Evolutionary conservation across 1,284 basidiomycete genomes (phyloP), one percentile per base, ranked within the genome.

Genomic region (Puccinia coronata): DNA sequence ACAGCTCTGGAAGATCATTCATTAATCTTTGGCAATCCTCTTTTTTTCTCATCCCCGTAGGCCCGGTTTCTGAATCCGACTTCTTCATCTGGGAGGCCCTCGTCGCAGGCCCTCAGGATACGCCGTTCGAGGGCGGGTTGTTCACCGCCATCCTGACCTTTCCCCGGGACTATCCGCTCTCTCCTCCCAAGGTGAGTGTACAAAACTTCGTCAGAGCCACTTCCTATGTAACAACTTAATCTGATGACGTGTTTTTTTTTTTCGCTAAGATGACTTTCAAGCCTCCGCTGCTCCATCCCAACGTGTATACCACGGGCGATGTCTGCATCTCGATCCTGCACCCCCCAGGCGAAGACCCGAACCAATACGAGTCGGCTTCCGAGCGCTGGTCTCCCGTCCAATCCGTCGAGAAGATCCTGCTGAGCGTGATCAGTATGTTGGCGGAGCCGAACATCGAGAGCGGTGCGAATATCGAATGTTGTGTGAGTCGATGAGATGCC

Each of bases 281-380:
- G 31, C 82, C 83, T 47, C 81, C 80, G 23, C 25, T 77, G 4
- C 93, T 99, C 87, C 97, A 99, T 87, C 97, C 97, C 20, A 99
- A 99, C 87, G 92, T 95, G 83, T 99, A 99, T 87, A 89, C 95
- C 1, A 94, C 96, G 85, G 96, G 96, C 34, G 93, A 91, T 63
- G 96, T 99, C 72, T 99, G 97, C 88, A 99, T 99, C 85, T 98
- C 95, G 4, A 99, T 99, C 86, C 88, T 99, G 51, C 97, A 99
- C 86, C 93, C 95, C 0, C 96, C 97, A 0, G 97, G 97, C 12
- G 97, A 99, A 86, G 97, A 90, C 83, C 89, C 90, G 28, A 87
- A 89, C 71, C 86, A 87, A 59, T 90, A 90, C 86, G 97, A 99
- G 86, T 91, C 92, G 82, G 95, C 96, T 0, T 95, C 93, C 36